Evolutionary conservation across 2,329 filamentous ascomycete species (phyloP), one percentile per base, ranked within the genome.

Genomic region (Paecilomyces niveus): DNA sequence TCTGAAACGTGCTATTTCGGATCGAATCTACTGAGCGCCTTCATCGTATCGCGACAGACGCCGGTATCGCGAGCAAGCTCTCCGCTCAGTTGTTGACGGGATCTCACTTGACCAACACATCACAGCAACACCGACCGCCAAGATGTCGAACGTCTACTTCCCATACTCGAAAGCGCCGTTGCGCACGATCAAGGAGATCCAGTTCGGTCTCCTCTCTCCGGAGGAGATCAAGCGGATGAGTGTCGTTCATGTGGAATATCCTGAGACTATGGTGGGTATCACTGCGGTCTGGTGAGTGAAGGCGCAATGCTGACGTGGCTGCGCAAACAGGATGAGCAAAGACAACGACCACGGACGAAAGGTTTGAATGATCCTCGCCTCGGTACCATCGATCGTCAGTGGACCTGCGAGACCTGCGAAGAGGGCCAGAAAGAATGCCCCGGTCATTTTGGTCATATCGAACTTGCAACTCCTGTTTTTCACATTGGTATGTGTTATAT

Each of bases 141-240:
- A 71, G 72, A 96, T 99, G 94, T 85, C 93, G 80, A 96, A 95
- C 79, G 87, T 93, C 67, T 88, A 88, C 74, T 96, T 96, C 73
- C 83, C 89, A 72, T 90, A 92, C 78, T 96, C 90, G 75, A 92
- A 89, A 84, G 92, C 90, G 85, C 92, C 92, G 76, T 84, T 97
- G 84, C 93, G 94, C 83, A 96, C 89, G 66, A 92, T 99, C 70
- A 89, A 97, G 83, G 95, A 99, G 83, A 96, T 99, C 70, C 95
- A 99, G 82, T 99, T 99, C 74, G 94, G 94, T 72, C 85, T 99
- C 73, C 85, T 99, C 77, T 96, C 94, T 35, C 94, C 94, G 26
- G 94, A 99, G 75, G 95, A 99, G 81, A 96, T 97, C 78, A 97
- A 99, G 82, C 92, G 89, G 70, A 95, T 97, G 91, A 97, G 92